Conservation (phyloP, 768 basidiomycete genomes). For the Leccinum pellstonianum region DNA sequence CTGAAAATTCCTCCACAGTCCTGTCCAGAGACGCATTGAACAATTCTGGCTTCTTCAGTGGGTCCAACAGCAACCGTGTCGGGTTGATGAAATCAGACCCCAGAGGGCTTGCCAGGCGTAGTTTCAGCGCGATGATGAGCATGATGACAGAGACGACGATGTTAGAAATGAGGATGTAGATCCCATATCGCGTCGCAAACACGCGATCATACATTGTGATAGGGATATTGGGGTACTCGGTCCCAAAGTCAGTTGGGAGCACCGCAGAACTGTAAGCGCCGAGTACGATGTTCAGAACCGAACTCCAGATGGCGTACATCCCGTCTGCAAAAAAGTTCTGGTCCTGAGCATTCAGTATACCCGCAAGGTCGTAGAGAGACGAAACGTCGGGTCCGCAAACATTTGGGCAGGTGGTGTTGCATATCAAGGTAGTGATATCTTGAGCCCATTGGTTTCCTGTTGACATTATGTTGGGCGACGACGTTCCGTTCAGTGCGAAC, state of each 20-base stretch:
- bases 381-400: background rate
- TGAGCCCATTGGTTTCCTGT: conserved; percentile 12
- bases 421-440: conserved; percentile 19
- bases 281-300: conserved; percentile 4
- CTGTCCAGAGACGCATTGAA: no score
- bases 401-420: conserved; percentile 1
- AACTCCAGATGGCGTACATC: conserved; percentile 5
- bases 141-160: conserved; percentile 11
- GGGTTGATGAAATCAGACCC: conserved; percentile 10
- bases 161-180: conserved; percentile 9
- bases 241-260: background rate
- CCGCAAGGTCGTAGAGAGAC: conserved; percentile 10
- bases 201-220: background rate
- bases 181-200: background rate
- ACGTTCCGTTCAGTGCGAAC: conserved; percentile 18
- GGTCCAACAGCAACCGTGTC: conserved; percentile 13
- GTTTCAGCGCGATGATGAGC: conserved; percentile 7
- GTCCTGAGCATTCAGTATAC: background rate
- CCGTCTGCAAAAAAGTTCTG: background rate
- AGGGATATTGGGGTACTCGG: background rate
- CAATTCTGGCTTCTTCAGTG: conserved; percentile 1
- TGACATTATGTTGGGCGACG: conserved; percentile 11
- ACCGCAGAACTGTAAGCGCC: conserved; percentile 11
- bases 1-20: background rate
- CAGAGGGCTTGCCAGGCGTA: conserved; percentile 7